A percentile compares a stretch with the other conserved stretches of the same genome.
Evolutionary conservation across 345 rosid genomes (phyloP).

Genomic region (Brassica incana): DNA sequence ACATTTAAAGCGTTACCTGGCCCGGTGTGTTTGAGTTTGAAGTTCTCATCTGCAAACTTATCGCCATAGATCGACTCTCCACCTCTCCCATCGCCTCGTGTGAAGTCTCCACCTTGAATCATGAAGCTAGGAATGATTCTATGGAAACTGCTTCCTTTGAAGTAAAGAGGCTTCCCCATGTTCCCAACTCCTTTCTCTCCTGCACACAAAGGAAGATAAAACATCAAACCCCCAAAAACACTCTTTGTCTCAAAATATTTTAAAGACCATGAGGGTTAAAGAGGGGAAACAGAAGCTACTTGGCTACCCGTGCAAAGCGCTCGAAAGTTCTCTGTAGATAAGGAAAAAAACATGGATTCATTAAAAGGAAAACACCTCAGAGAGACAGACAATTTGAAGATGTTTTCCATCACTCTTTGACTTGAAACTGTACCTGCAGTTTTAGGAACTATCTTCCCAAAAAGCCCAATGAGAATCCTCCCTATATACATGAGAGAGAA

Average conservation of each 20-base stretch:
- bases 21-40: conserved; percentile 81
- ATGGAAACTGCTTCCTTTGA: conserved; percentile 79
- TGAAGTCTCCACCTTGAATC: conserved; percentile 99
- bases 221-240: conserved; percentile 16
- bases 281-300: conserved; percentile 49
- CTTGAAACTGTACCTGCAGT: conserved; percentile 58
- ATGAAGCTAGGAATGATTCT: conserved; percentile 91
- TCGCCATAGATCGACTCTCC: conserved; percentile 93
- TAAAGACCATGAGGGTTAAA: conserved; percentile 7
- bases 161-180: conserved; percentile 74
- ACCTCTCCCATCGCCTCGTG: conserved; percentile 89
- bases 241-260: neutral
- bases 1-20: conserved; percentile 51
- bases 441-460: conserved; percentile 87
- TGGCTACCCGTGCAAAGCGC: conserved; percentile 95
- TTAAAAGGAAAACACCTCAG: conserved; percentile 5
- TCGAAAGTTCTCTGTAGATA: conserved; percentile 84
- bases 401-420: neutral
- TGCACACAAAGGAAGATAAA: conserved; percentile 27
- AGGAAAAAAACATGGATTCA: conserved; percentile 5
- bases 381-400: neutral
- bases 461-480: conserved; percentile 78
- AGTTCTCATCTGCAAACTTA: conserved; percentile 85
- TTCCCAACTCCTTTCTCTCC: conserved; percentile 93
- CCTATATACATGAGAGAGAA: conserved; percentile 48